A percentile compares a stretch with the other conserved stretches of the same genome.
Evolutionary conservation across 177 flowering plant genomes (phyloP).

Genomic region (Vitis hybrid): DNA sequence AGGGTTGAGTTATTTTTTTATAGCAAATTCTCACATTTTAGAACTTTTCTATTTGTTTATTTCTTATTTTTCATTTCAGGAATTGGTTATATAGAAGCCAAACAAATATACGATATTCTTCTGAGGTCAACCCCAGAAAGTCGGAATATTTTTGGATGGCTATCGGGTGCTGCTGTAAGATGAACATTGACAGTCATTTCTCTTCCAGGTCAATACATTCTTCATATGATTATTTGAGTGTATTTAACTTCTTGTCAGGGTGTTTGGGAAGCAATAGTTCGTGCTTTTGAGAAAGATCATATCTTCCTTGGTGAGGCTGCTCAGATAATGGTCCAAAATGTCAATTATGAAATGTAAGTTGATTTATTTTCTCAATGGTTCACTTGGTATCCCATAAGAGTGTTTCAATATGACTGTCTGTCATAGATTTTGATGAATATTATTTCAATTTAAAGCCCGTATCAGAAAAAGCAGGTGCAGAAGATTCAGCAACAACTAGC

Average conservation of each 20-base stretch:
- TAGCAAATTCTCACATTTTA: no score
- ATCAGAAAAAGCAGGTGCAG: constrained; percentile 91
- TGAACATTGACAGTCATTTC: constrained; percentile 2
- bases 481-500: constrained; percentile 89
- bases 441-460: constrained; percentile 60
- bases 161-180: constrained; percentile 95
- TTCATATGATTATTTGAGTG: not conserved
- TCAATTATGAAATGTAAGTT: constrained; percentile 90
- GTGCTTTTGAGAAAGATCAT: constrained; percentile 83
- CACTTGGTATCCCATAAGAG: no score
- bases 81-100: constrained; percentile 86
- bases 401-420: no score
- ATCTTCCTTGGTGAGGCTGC: constrained; percentile 96
- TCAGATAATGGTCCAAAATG: constrained; percentile 89
- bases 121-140: constrained; percentile 73
- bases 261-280: constrained; percentile 87
- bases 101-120: constrained; percentile 77
- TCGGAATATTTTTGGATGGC: constrained; percentile 91
- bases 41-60: not conserved
- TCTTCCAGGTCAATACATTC: constrained; percentile 2
- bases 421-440: no score
- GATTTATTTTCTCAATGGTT: not conserved
- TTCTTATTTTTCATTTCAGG: constrained; percentile 31
- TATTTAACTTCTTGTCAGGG: constrained; percentile 52
- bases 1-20: no score